Conservation (phyloP, 1,139 yeast genomes). For the Blastobotrys arbuscula region DNA sequence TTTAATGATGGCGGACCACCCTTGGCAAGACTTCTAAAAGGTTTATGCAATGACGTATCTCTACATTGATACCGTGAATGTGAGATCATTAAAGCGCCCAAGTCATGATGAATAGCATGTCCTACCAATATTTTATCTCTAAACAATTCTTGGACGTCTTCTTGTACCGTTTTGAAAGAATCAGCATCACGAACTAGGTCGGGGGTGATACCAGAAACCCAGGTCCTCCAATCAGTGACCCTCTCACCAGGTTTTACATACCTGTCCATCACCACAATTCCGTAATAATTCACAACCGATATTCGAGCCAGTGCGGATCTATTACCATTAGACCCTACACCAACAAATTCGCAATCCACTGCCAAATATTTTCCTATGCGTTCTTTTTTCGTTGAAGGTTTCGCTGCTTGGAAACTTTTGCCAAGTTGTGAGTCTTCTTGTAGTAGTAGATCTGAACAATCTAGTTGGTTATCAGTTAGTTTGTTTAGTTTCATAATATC, state of each 20-base stretch:
- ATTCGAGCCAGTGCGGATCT: constrained; percentile 75
- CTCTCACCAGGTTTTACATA: constrained; percentile 69
- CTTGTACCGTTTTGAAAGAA: constrained; percentile 60
- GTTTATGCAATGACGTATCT: constrained; percentile 65
- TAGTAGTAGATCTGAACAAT: not conserved
- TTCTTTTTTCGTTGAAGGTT: not conserved
- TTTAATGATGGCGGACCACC: constrained; percentile 80
- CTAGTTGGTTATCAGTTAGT: not conserved
- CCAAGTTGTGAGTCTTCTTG: not conserved
- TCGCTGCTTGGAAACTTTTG: not conserved
- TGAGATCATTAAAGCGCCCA: constrained; percentile 57
- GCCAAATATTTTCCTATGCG: constrained; percentile 65
- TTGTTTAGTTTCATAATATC: not conserved
- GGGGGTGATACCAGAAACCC: constrained; percentile 87
- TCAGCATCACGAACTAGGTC: constrained; percentile 62
- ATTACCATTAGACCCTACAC: constrained; percentile 72
- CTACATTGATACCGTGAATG: constrained; percentile 62
- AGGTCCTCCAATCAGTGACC: constrained; percentile 89
- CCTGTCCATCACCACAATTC: constrained; percentile 61
- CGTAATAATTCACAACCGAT: constrained; percentile 78
- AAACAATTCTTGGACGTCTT: constrained; percentile 44
- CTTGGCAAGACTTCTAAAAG: constrained; percentile 52
- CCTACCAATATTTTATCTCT: constrained; percentile 58
- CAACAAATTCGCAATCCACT: constrained; percentile 93
- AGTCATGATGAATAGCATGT: constrained; percentile 78